Conservation (phyloP, 176 grass and related monocot species). For the Luzula sylvatica region DNA sequence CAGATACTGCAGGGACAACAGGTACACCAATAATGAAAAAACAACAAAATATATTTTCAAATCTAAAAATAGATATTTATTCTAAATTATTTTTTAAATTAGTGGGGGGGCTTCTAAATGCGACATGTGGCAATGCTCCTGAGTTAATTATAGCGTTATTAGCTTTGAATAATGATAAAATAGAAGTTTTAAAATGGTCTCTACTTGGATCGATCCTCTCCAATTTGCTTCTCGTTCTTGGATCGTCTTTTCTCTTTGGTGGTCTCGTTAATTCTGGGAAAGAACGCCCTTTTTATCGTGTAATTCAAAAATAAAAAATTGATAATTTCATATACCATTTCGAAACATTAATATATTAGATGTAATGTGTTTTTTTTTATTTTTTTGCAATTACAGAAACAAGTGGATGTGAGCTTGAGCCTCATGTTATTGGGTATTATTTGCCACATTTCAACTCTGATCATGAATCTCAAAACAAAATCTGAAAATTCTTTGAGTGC, state of each 20-base stretch:
- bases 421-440: constrained; percentile 38
- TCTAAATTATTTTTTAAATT: constrained; percentile 8
- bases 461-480: constrained; percentile 13
- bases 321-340: neutral
- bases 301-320: neutral
- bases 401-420: constrained; percentile 42
- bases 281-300: constrained; percentile 34
- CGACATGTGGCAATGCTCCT: constrained; percentile 56
- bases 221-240: constrained; percentile 63
- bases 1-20: constrained; percentile 40
- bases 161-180: constrained; percentile 47
- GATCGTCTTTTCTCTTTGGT: constrained; percentile 43
- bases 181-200: constrained; percentile 58
- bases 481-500: neutral
- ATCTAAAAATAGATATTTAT: neutral
- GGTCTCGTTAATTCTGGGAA: constrained; percentile 39
- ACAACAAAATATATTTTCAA: neutral
- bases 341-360: too few relatives aligned
- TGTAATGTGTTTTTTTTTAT: neutral
- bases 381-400: constrained; percentile 28
- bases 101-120: constrained; percentile 67
- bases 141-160: constrained; percentile 54
- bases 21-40: constrained; percentile 10
- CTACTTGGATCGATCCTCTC: constrained; percentile 57
- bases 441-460: constrained; percentile 25